Percentiles rank a stretch among this genome's conserved stretches.
Conservation (phyloP, 306 rosid genomes). For the Phaseolus lunatus region DNA sequence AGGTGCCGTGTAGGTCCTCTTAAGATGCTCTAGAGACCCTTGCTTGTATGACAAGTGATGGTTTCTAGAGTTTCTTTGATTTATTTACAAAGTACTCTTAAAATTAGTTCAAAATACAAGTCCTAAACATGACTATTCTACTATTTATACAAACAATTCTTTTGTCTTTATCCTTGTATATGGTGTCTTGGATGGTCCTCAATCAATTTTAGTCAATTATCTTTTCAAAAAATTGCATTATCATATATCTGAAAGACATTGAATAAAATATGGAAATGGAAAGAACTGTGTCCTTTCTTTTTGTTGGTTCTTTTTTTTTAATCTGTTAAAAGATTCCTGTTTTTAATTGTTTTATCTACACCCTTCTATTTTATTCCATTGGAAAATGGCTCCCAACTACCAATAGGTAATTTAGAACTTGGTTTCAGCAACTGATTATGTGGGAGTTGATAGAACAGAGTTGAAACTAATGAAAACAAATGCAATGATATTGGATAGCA, state of each 20-base stretch:
- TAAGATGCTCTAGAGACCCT: no score
- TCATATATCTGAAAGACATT: conserved; percentile 15
- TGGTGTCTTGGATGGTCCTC: no score
- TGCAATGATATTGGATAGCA: no score
- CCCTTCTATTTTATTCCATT: background rate
- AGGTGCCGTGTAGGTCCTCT: no score
- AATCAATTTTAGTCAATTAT: background rate
- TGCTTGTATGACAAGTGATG: no score
- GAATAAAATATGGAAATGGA: background rate
- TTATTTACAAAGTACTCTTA: no score
- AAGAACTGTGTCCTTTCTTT: background rate
- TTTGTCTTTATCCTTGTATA: no score
- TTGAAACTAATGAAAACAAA: no score
- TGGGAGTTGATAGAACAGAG: conserved; percentile 10
- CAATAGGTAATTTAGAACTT: conserved; percentile 32
- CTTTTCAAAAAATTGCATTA: background rate
- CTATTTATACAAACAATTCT: no score
- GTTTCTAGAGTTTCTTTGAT: no score
- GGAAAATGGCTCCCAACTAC: conserved; percentile 23
- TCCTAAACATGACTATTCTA: no score
- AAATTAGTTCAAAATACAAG: no score
- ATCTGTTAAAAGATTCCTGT: background rate
- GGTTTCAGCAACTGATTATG: background rate
- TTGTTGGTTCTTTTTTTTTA: background rate
- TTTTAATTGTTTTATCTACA: background rate